These are phyloP conservation scores for Geosmithia putterillii DNA, from an alignment of 2,329 filamentous ascomycete species.

Conservation along the genomic window DNA sequence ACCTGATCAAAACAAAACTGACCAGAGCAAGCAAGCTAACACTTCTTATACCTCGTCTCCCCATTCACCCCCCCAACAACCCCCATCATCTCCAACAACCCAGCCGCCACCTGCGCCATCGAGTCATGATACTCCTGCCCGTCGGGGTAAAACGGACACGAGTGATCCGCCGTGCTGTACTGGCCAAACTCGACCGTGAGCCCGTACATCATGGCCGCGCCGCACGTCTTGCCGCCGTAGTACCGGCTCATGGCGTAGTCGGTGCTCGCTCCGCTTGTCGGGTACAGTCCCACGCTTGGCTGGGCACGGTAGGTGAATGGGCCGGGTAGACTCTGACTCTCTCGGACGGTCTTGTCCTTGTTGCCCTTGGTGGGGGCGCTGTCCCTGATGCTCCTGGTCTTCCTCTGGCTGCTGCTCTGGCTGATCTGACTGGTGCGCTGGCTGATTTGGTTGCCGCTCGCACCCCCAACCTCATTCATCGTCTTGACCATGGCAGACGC, in stretches of 20 bases:
- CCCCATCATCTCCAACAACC: constrained; percentile 33
- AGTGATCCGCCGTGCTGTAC: constrained; percentile 5
- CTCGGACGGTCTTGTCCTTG: too few species aligned
- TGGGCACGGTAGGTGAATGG: constrained; percentile 23
- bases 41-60: constrained; percentile 2
- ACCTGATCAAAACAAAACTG: too few species aligned
- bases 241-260: constrained; percentile 34
- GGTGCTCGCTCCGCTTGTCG: constrained; percentile 30
- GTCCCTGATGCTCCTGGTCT: too few species aligned
- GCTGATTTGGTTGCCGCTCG: too few species aligned
- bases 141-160: constrained; percentile 33
- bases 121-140: constrained; percentile 26
- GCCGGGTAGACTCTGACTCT: too few species aligned
- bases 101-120: constrained; percentile 29
- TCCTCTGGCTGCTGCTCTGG: too few species aligned
- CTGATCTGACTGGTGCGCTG: too few species aligned
- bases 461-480: constrained; percentile 25
- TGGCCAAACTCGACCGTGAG: constrained; percentile 35
- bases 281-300: constrained; percentile 28
- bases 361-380: too few species aligned
- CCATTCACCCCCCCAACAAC: constrained; percentile 11
- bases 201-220: constrained; percentile 24
- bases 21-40: too few species aligned
- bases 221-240: constrained; percentile 17
- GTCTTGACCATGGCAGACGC: constrained; percentile 15